Evolutionary conservation across 1,139 yeast species (phyloP).

Genomic region (Yamadazyma diospyri): DNA sequence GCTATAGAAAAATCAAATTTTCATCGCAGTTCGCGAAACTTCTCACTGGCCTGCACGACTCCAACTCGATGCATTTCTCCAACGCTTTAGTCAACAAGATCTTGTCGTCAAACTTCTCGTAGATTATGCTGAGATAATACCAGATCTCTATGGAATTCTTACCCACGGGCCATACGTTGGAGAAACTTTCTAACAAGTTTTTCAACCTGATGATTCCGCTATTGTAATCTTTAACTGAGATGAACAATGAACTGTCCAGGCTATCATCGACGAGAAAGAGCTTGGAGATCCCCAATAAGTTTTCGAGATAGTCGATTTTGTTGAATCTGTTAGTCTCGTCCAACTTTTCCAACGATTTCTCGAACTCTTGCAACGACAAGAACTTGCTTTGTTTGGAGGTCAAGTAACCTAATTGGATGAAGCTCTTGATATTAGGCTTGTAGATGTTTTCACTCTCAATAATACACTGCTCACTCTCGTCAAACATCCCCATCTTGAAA

Average conservation of each 20-base stretch:
- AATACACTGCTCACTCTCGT: constrained; percentile 71
- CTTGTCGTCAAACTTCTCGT: constrained; percentile 59
- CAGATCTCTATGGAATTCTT: constrained; percentile 65
- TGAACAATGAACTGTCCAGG: constrained; percentile 31
- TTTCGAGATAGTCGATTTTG: constrained; percentile 45
- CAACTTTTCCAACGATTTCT: constrained; percentile 54
- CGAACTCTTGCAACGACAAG: constrained; percentile 64
- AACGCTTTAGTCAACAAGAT: constrained; percentile 50
- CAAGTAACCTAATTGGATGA: constrained; percentile 52
- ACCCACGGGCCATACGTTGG: constrained; percentile 50
- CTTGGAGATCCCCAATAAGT: constrained; percentile 65
- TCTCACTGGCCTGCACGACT: constrained; percentile 65
- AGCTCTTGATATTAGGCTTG: constrained; percentile 52
- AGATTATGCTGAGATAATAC: constrained; percentile 65
- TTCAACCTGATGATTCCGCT: constrained; percentile 68
- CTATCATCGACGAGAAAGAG: constrained; percentile 48
- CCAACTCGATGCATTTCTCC: constrained; percentile 67
- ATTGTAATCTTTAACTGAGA: constrained; percentile 48
- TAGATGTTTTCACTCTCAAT: constrained; percentile 61
- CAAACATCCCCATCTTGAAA: constrained; percentile 48
- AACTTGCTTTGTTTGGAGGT: constrained; percentile 36
- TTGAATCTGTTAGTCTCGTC: constrained; percentile 19
- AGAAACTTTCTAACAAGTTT: constrained; percentile 53
- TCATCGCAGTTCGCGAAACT: constrained; percentile 16
- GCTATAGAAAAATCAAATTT: constrained; percentile 9